Conservation (phyloP, 495 filamentous ascomycete genomes). For the Lentithecium fluviatile region DNA sequence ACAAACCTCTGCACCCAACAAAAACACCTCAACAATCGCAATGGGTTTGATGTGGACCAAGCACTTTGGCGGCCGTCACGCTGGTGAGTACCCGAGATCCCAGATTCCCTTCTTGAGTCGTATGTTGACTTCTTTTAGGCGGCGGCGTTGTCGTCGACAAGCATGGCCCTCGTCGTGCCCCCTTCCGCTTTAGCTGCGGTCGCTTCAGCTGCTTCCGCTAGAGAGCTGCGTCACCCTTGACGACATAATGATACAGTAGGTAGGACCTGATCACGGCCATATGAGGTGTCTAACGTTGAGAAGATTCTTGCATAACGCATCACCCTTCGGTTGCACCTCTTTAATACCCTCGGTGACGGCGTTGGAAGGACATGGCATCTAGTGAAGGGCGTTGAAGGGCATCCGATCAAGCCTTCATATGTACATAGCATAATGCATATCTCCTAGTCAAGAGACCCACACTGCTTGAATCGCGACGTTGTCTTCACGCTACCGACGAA, state of each 20-base stretch:
- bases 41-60: conserved; percentile 39
- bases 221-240: conserved; percentile 5
- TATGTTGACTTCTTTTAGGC: conserved; percentile 13
- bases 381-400: background rate
- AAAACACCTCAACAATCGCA: too few relatives aligned
- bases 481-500: too few relatives aligned
- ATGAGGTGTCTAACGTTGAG: background rate
- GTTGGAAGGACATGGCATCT: conserved; percentile 1
- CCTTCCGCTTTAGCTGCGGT: conserved; percentile 43
- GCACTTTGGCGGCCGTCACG: conserved; percentile 35
- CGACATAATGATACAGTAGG: conserved; percentile 4
- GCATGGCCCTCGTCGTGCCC: conserved; percentile 41
- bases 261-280: background rate
- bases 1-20: background rate
- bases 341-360: conserved; percentile 6
- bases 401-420: too few relatives aligned
- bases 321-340: background rate
- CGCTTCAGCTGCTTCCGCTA: conserved; percentile 45
- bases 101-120: background rate
- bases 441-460: too few relatives aligned
- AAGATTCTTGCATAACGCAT: too few relatives aligned
- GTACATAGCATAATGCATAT: conserved; percentile 9
- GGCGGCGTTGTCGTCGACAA: conserved; percentile 45
- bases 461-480: too few relatives aligned
- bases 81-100: conserved; percentile 22